phyloP scores from a whole-genome alignment of 225 moss, liverwort and hornwort species.

The Sphagnum tenellum region DNA sequence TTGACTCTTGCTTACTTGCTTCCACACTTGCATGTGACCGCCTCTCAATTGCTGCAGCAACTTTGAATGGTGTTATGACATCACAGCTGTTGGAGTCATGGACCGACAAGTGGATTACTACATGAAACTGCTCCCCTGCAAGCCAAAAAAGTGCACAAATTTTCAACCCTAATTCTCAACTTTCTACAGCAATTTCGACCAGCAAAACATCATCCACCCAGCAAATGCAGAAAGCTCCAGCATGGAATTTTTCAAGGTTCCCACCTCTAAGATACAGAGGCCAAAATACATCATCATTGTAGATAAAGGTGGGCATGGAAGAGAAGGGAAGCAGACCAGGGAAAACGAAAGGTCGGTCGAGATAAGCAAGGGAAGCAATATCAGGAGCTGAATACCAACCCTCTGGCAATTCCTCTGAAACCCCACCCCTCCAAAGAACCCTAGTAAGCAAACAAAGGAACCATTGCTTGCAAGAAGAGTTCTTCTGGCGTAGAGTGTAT shows the following conservation, averaged over 20 bases:
- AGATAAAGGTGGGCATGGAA: background rate
- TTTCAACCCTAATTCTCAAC: too few relatives aligned
- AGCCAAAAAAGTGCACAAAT: background rate
- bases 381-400: constrained; percentile 81
- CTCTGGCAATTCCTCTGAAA: constrained; percentile 73
- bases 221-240: too few relatives aligned
- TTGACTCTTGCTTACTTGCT: background rate
- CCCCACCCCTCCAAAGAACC: background rate
- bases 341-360: constrained; percentile 93
- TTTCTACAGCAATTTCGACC: too few relatives aligned
- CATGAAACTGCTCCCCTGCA: constrained; percentile 91
- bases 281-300: too few relatives aligned
- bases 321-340: constrained; percentile 46
- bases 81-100: constrained; percentile 40
- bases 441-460: background rate
- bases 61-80: constrained; percentile 77
- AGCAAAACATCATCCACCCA: too few relatives aligned
- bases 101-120: constrained; percentile 68
- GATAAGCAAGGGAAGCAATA: constrained; percentile 50
- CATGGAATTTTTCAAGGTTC: too few relatives aligned
- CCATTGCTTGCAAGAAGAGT: background rate
- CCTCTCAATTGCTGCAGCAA: constrained; percentile 69
- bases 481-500: too few relatives aligned
- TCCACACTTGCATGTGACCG: constrained; percentile 9
- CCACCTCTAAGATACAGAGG: too few relatives aligned